phyloP scores from a whole-genome alignment of 768 basidiomycete species.

The Leccinum broughii region DNA sequence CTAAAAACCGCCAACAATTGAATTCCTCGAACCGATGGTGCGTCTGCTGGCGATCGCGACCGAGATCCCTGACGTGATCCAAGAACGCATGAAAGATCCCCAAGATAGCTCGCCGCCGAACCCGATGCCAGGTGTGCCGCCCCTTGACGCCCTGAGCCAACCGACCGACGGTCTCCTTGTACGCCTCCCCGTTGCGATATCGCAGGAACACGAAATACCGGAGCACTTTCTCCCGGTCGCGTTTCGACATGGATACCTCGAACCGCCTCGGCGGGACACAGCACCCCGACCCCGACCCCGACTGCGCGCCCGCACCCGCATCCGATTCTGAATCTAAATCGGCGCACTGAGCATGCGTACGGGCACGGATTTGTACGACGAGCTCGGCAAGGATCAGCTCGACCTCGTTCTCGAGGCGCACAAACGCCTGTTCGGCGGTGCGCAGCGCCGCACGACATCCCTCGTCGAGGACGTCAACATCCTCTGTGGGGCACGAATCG shows the following conservation, averaged over 20 bases:
- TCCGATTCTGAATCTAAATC: not conserved
- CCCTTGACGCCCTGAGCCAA: conserved; percentile 27
- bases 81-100: conserved; percentile 33
- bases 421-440: conserved; percentile 45
- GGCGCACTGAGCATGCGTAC: not conserved
- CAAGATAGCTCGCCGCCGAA: conserved; percentile 30
- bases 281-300: not conserved
- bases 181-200: conserved; percentile 55
- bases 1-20: conserved; percentile 50
- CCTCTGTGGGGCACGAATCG: not conserved
- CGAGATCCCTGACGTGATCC: not conserved
- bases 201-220: conserved; percentile 56
- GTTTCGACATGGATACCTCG: conserved; percentile 24
- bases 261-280: conserved; percentile 13
- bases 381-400: conserved; percentile 41
- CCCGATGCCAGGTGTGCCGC: conserved; percentile 28
- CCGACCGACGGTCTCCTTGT: conserved; percentile 38
- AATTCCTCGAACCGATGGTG: conserved; percentile 19
- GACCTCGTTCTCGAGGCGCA: conserved; percentile 43
- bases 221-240: conserved; percentile 39
- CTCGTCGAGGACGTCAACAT: conserved; percentile 31
- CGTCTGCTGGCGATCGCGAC: not conserved
- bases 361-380: conserved; percentile 34
- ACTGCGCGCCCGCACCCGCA: not conserved
- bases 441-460: conserved; percentile 39